These are phyloP conservation scores for Meripilus lineatus DNA, from an alignment of 1,284 basidiomycete species.

Conservation along the genomic window DNA sequence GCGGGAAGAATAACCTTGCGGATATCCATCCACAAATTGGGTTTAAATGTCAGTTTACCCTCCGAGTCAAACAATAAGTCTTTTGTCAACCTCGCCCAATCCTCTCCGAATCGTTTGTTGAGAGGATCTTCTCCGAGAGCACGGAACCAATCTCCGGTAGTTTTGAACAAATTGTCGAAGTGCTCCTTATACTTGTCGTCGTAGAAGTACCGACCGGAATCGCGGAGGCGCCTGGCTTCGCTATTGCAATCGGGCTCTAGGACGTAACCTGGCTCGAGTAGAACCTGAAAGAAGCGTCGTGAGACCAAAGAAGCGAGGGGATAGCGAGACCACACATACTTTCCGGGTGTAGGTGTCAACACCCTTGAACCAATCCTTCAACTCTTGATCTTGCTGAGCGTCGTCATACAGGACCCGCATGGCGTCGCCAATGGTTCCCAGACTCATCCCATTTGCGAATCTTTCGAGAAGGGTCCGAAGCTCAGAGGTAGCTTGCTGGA, in stretches of 20 bases:
- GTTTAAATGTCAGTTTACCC: constrained; percentile 88
- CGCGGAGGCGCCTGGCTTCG: constrained; percentile 57
- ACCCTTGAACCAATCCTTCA: constrained; percentile 72
- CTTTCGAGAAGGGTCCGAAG: constrained; percentile 85
- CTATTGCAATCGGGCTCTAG: constrained; percentile 72
- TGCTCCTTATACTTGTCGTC: constrained; percentile 81
- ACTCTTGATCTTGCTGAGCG: constrained; percentile 70
- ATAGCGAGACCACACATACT: constrained; percentile 40
- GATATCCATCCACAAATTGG: constrained; percentile 83
- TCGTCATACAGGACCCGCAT: constrained; percentile 75
- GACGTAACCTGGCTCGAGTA: constrained; percentile 88
- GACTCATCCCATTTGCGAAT: constrained; percentile 75
- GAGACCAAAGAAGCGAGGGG: no score
- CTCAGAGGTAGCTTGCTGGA: constrained; percentile 58
- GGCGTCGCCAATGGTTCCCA: constrained; percentile 70
- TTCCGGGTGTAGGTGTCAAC: constrained; percentile 67
- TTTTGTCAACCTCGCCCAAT: constrained; percentile 79
- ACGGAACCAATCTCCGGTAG: constrained; percentile 72
- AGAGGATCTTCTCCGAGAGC: constrained; percentile 84
- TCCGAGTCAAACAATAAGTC: constrained; percentile 49
- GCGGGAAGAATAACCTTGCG: constrained; percentile 78
- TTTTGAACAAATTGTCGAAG: constrained; percentile 78
- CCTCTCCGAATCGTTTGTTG: constrained; percentile 77
- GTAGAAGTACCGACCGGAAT: constrained; percentile 77
- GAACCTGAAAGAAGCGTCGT: constrained; percentile 40